Evolutionary conservation across 169 alveolate species (phyloP), one percentile per base, ranked within the genome.

Genomic region (Cryptosporidium sp.): DNA sequence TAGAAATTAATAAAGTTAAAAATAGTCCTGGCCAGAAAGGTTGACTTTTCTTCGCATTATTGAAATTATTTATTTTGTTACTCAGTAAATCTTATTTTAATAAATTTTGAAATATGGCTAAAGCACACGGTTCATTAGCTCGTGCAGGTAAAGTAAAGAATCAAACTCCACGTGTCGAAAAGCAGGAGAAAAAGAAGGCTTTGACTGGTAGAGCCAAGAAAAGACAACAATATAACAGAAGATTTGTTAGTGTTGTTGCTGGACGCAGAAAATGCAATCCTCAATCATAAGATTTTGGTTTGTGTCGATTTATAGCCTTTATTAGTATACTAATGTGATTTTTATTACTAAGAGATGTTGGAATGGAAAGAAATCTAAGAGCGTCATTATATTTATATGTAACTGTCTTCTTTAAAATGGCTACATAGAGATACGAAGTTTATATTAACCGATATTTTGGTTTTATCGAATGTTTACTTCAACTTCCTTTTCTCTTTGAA

Each of bases 61-160:
- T 55, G 7, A 21, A 26, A n/a, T 55, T 51, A 16, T 10, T 55
- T 55, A n/a, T n/a, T 55, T 55, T 9, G 3, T 41, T 41, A 41
- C 14, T n/a, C 31, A 26, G n/a, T 33, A 37, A 65, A 65, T 65
- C 8, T 65, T 65, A 37, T 65, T 45, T 21, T 39, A 51, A 29
- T 52, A 43, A 31, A 71, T 31, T 48, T 26, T 62, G 29, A 65
- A 62, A 41, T 80, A 80, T 80, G 89, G 89, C 89, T 18, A 97
- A 97, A 93, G 99, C 97, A 69, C 99, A 96, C 94, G 99, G 99
- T 86, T 97, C 99, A 51, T 94, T 98, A 91, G 98, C 99, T 80
- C 97, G 99, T 93, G 99, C 99, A 67, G 99, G 99, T 70, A 98
- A 98, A 95, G 99, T 97, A 74, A 97, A 98, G 96, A 97, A 97